A percentile compares a stretch with the other conserved stretches of the same genome.
Evolutionary conservation across 2,329 filamentous ascomycete species (phyloP).

Genomic region (Teratosphaeria epicoccoides): DNA sequence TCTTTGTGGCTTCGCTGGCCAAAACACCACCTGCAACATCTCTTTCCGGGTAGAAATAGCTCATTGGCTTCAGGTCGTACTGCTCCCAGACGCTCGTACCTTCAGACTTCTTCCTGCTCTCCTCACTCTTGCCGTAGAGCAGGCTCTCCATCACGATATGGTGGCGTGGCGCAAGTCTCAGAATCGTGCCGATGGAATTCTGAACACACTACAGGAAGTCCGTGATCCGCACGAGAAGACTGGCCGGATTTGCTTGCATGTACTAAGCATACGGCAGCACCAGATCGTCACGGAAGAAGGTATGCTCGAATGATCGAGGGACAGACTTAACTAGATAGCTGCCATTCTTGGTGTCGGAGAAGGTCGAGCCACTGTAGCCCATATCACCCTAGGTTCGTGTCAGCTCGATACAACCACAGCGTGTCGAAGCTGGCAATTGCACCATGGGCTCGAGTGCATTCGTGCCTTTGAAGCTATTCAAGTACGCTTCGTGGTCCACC

Average conservation of each 20-base stretch:
- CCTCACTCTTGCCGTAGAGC: conserved; percentile 47
- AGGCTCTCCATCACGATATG: conserved; percentile 74
- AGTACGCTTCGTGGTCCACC: conserved; percentile 45
- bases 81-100: conserved; percentile 48
- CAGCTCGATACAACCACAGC: background rate
- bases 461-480: conserved; percentile 40
- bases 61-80: conserved; percentile 63
- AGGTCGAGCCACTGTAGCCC: conserved; percentile 66
- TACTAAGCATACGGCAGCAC: conserved; percentile 54
- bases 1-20: conserved; percentile 54
- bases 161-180: conserved; percentile 55
- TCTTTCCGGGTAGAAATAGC: conserved; percentile 66
- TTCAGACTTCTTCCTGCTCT: conserved; percentile 25
- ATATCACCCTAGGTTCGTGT: conserved; percentile 44
- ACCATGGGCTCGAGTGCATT: conserved; percentile 41
- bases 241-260: conserved; percentile 50
- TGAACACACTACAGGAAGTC: conserved; percentile 53
- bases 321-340: conserved; percentile 62
- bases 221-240: conserved; percentile 59
- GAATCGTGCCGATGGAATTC: conserved; percentile 45
- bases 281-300: conserved; percentile 58
- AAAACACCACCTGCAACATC: conserved; percentile 57
- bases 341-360: conserved; percentile 57
- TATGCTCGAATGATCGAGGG: conserved; percentile 57
- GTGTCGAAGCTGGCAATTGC: background rate